These are phyloP conservation scores for Exophiala mesophila DNA, from an alignment of 2,329 filamentous ascomycete species.

Conservation along the genomic window DNA sequence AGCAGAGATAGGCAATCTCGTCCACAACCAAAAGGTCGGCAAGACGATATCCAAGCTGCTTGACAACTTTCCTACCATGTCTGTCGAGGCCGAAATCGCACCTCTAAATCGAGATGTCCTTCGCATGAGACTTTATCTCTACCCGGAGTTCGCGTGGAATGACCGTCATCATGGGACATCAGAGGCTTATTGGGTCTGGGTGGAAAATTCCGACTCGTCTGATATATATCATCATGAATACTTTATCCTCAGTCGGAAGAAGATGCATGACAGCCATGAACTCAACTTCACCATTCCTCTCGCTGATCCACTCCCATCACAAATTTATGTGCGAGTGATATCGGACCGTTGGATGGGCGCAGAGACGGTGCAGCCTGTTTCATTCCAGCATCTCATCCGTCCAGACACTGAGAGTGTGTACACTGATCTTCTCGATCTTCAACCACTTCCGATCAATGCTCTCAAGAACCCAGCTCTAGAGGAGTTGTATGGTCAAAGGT, in stretches of 20 bases:
- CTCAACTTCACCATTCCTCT: conserved; percentile 96
- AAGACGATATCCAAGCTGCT: conserved; percentile 74
- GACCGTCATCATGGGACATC: conserved; percentile 89
- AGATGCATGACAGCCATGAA: conserved; percentile 93
- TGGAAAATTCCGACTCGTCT: conserved; percentile 94
- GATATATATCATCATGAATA: conserved; percentile 98
- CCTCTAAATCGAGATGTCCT: conserved; percentile 92
- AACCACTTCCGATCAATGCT: conserved; percentile 80
- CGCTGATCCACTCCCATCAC: conserved; percentile 84
- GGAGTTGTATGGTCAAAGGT: conserved; percentile 80
- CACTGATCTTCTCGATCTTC: conserved; percentile 85
- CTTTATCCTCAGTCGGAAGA: conserved; percentile 85
- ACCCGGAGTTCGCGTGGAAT: conserved; percentile 90
- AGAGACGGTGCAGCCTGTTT: conserved; percentile 90
- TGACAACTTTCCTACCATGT: conserved; percentile 86
- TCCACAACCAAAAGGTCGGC: conserved; percentile 87
- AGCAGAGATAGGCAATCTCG: conserved; percentile 80
- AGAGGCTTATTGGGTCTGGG: conserved; percentile 98
- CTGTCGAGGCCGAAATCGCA: conserved; percentile 88
- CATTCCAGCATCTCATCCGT: conserved; percentile 94
- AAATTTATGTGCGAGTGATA: conserved; percentile 92
- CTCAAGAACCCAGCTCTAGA: conserved; percentile 83
- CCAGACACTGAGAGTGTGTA: conserved; percentile 97
- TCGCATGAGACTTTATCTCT: conserved; percentile 79
- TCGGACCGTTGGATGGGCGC: conserved; percentile 96